Evolutionary conservation across 495 filamentous ascomycete genomes (phyloP).

Genomic region (Neurospora cerealis): DNA sequence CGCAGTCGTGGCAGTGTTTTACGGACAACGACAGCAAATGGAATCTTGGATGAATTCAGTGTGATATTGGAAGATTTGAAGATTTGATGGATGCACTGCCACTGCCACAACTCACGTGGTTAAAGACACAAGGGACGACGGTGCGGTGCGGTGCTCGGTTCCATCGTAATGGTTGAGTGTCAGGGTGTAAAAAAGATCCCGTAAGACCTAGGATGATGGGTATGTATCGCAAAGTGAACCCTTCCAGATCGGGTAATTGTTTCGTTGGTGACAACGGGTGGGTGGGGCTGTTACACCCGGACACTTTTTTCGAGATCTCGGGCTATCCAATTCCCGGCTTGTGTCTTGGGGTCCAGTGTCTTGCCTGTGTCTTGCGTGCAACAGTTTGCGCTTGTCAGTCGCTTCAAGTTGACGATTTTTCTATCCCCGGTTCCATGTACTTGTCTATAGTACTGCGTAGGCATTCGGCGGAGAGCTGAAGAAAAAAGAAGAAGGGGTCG

Average conservation of each 20-base stretch:
- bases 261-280: neutral
- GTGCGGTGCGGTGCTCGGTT: neutral
- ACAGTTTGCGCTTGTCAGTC: too few relatives aligned
- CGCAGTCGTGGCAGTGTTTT: neutral
- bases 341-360: neutral
- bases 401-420: neutral
- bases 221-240: neutral
- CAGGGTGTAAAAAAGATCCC: neutral
- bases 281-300: neutral
- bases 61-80: neutral
- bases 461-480: neutral
- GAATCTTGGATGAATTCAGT: too few relatives aligned
- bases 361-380: too few relatives aligned
- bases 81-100: neutral
- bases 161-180: neutral
- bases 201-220: neutral
- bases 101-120: neutral
- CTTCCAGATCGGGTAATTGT: neutral
- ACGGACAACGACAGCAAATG: neutral
- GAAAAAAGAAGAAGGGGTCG: neutral
- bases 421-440: neutral
- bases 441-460: neutral
- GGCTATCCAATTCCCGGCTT: neutral
- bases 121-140: neutral
- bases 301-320: neutral